Conservation (phyloP, 2,329 filamentous ascomycete genomes). For the Fonsecaea pedrosoi region DNA sequence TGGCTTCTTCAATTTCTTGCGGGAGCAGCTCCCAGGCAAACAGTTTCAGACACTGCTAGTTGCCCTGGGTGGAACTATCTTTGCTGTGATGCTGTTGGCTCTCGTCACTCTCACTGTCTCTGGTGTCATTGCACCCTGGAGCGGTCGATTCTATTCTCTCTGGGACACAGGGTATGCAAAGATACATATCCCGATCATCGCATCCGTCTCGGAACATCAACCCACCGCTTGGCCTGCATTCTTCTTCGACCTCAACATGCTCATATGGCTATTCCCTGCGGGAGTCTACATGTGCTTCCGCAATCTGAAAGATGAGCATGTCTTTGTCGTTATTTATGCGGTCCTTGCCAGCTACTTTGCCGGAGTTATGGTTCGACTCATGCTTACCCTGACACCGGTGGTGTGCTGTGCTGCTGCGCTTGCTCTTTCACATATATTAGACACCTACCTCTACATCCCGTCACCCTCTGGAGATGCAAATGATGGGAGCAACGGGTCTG, state of each 20-base stretch:
- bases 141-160: constrained; percentile 97
- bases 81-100: constrained; percentile 74
- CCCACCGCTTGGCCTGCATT: constrained; percentile 98
- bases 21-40: constrained; percentile 83
- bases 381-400: constrained; percentile 95
- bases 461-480: constrained; percentile 62
- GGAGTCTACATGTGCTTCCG: constrained; percentile 99
- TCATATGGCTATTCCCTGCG: constrained; percentile 99
- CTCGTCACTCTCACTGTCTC: constrained; percentile 83
- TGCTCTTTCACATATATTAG: constrained; percentile 83
- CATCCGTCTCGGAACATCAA: constrained; percentile 99
- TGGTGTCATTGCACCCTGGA: constrained; percentile 95
- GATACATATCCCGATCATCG: constrained; percentile 99
- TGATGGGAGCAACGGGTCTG: constrained; percentile 44
- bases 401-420: constrained; percentile 94
- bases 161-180: constrained; percentile 99
- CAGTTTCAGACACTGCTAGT: constrained; percentile 93
- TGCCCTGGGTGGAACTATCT: constrained; percentile 74
- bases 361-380: constrained; percentile 98
- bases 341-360: constrained; percentile 97
- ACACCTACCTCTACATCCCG: constrained; percentile 76
- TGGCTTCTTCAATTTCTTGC: constrained; percentile 88
- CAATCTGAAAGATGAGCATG: constrained; percentile 90
- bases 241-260: constrained; percentile 97
- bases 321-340: constrained; percentile 97